A percentile compares a stretch with the other conserved stretches of the same genome.
phyloP scores from a whole-genome alignment of 192 early-diverging fungal species.

The Piromyces finnis region DNA sequence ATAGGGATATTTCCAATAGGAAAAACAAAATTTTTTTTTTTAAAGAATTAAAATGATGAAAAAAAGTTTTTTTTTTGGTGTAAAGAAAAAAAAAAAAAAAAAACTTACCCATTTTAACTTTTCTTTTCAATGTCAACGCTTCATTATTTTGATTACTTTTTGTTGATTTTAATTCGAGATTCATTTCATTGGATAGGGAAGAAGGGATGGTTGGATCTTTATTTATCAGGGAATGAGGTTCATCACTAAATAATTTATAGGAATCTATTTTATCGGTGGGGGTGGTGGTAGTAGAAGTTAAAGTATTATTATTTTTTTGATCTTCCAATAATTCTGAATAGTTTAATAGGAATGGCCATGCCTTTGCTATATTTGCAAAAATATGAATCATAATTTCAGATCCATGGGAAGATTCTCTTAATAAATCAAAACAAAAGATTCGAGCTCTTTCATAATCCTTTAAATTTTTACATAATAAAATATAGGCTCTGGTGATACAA shows the following conservation, averaged over 20 bases:
- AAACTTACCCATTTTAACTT: background rate
- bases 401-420: background rate
- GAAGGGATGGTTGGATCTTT: too few relatives aligned
- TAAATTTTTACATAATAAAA: background rate
- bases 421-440: background rate
- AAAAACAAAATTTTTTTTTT: too few relatives aligned
- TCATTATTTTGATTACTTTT: too few relatives aligned
- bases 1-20: too few relatives aligned
- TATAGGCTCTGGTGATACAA: background rate
- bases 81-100: too few relatives aligned
- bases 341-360: background rate
- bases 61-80: too few relatives aligned
- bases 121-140: background rate
- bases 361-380: background rate
- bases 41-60: too few relatives aligned
- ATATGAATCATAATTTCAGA: background rate
- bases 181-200: too few relatives aligned
- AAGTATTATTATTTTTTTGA: background rate
- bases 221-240: background rate
- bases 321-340: background rate
- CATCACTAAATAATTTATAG: background rate
- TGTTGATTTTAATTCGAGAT: too few relatives aligned
- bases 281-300: too few relatives aligned
- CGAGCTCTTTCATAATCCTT: background rate
- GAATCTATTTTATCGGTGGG: background rate